These are phyloP conservation scores for Ilyonectria robusta DNA, from an alignment of 2,329 filamentous ascomycete genomes.

Conservation along the genomic window DNA sequence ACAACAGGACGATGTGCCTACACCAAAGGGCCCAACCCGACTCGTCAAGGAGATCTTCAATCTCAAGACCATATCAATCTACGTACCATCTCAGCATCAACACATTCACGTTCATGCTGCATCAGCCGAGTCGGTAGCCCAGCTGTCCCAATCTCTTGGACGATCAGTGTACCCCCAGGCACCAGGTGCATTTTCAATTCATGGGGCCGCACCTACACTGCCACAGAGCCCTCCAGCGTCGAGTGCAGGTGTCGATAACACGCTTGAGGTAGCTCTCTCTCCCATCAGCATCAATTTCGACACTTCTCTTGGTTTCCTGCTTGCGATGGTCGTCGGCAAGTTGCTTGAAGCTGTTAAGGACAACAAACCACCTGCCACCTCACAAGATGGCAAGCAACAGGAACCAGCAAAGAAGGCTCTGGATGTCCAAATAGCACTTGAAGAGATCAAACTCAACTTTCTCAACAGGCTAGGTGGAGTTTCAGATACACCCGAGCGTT, in stretches of 20 bases:
- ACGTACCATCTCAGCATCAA: constrained; percentile 66
- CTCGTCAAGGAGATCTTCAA: constrained; percentile 69
- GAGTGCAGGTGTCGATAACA: constrained; percentile 35
- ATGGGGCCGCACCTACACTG: constrained; percentile 42
- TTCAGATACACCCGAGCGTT: constrained; percentile 64
- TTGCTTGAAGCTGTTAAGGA: constrained; percentile 62
- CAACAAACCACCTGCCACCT: constrained; percentile 25
- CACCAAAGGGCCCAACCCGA: constrained; percentile 67
- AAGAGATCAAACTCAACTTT: constrained; percentile 69
- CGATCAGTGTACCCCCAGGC: constrained; percentile 65
- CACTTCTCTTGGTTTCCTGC: constrained; percentile 68
- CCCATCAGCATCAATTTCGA: constrained; percentile 69
- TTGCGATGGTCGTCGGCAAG: constrained; percentile 65
- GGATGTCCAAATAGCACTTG: constrained; percentile 60
- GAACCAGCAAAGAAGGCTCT: constrained; percentile 42
- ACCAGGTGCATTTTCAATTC: constrained; percentile 73
- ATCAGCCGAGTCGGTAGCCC: constrained; percentile 46
- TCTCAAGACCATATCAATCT: constrained; percentile 66
- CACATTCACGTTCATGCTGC: constrained; percentile 56
- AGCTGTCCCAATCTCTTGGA: constrained; percentile 51
- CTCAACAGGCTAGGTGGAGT: constrained; percentile 68
- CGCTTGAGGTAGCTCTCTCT: constrained; percentile 66
- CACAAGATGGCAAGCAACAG: constrained; percentile 30
- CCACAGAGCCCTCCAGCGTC: constrained; percentile 18
- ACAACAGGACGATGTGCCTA: constrained; percentile 59